These are phyloP conservation scores for Ceratocystis variospora DNA, from an alignment of 2,329 filamentous ascomycete species.

Conservation along the genomic window DNA sequence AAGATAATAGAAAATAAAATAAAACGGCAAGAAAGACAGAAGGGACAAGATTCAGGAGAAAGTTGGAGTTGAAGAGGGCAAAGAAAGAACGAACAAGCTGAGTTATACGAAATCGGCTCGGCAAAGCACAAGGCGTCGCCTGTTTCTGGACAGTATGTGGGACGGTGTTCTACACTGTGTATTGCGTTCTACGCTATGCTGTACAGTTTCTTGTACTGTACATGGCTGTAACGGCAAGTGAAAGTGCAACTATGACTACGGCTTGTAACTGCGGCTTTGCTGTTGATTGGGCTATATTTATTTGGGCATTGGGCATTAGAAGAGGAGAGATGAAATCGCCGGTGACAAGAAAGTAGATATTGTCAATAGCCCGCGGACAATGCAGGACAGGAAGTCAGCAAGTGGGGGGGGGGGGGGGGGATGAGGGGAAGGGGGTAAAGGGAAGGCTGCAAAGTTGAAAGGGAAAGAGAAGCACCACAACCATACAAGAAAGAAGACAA, in stretches of 20 bases:
- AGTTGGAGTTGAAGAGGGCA: background rate
- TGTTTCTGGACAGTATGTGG: background rate
- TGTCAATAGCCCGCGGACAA: background rate
- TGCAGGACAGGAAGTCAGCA: background rate
- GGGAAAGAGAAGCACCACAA: background rate
- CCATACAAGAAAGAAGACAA: background rate
- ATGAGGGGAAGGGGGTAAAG: background rate
- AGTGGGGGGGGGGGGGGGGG: background rate
- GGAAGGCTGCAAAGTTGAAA: background rate
- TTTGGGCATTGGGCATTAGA: background rate
- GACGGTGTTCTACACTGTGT: background rate
- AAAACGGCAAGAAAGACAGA: background rate
- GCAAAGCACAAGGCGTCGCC: background rate
- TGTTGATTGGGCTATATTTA: background rate
- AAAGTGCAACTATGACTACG: background rate
- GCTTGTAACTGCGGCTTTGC: background rate
- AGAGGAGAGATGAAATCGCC: background rate
- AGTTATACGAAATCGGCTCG: conserved; percentile 2
- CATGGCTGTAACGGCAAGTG: background rate
- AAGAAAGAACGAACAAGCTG: conserved; percentile 5
- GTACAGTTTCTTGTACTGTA: background rate
- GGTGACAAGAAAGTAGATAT: background rate
- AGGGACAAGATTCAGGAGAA: conserved; percentile 1
- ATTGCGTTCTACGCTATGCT: background rate
- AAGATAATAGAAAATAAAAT: background rate